Base-by-base conservation (phyloP, 1,139 yeast genomes). In the Martiniozyma asiatica region DNA sequence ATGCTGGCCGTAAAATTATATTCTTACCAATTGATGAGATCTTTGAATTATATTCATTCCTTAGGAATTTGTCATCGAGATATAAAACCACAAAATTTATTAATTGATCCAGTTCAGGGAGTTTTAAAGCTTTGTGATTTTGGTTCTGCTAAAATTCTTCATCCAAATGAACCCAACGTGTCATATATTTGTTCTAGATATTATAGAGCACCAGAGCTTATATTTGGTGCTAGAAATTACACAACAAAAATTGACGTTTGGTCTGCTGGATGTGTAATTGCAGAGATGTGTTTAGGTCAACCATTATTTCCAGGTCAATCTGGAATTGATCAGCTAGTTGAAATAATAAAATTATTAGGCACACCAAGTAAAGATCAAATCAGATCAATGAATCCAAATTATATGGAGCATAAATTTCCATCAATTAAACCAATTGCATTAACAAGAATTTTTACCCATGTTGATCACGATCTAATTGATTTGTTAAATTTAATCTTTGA, bases 231-330 rank as follows among this genome's bases (percentile, higher is more conserved):
- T 30, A 63, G 66, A 35, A 58, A 55, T 33, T 63, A 61, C 56
- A 84, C 98, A n/a, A 85, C 96, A 25, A 87, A 87, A 56, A 89
- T 89, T 44, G 98, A 89, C 55, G 75, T 89, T 34, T 89, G 98
- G 98, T 82, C 95, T 13, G 87, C 94, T 9, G 96, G 95, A 14
- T 89, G 98, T 60, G 98, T 89, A 22, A 85, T 89, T 84, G 97
- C 97, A 4, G 98, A 89, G 58, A 63, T 89, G 48, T 73, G 87
- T 44, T 67, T 89, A 35, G 97, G 98, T 8, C 96, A 85, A 53
- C 98, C 98, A 5, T 63, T 89, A 41, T 89, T 89, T 59, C 98
- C 98, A 8, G 98, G 98, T 31, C 97, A 89, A 55, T 77, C 89
- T 36, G 97, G 98, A 29, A 87, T 89, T 39, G 98, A 89, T 56